Base-by-base conservation (phyloP, 2,329 filamentous ascomycete species). In the Dothideomycetidae sp. region DNA sequence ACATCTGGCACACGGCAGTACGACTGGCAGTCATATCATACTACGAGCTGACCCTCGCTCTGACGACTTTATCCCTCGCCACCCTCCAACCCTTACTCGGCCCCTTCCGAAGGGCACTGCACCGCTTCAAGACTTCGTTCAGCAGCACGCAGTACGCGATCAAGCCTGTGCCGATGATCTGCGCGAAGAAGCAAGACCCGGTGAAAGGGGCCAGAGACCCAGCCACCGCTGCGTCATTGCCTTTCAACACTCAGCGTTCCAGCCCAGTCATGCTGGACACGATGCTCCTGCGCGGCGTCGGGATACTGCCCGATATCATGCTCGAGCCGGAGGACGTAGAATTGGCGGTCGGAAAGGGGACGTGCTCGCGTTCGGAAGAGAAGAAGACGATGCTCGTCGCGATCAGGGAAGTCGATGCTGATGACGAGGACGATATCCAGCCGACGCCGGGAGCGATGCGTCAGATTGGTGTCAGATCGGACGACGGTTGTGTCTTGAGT, bases 51-150 rank as follows among this genome's bases (percentile, higher is more conserved):
- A 18, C 28, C 16, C 30, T 37, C 11, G 35, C 15, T 5, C 30
- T 29, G 5, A 37, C 31, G 12, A 29, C 35, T 4, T 12, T 37
- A 17, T 30, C 26, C 5, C 30, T 37, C 28, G 35, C 35, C 4
- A 31, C 35, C 4, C 30, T 37, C 28, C 30, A 37, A 18, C 35
- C 35, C 10, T n/a, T 37, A 2, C 10, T 37, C 3, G 14, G 35
- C 11, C 35, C 35, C 7, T 31, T 31, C 16, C 12, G 35, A n/a
- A 26, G 28, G 10, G 19, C 31, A 10, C 31, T 26, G 13, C 35
- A 19, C 5, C 30, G n/a, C 10, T n/a, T 37, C 7, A 21, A 17
- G 28, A 12, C 21, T 19, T 17, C 31, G 13, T 31, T 29, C 28
- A 30, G 13, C 14, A 37, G 26, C 16, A 18, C 11, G 14, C 30